Evolutionary conservation across 106 monocot species (phyloP).

Genomic region (Acanthochlamys bracteata): DNA sequence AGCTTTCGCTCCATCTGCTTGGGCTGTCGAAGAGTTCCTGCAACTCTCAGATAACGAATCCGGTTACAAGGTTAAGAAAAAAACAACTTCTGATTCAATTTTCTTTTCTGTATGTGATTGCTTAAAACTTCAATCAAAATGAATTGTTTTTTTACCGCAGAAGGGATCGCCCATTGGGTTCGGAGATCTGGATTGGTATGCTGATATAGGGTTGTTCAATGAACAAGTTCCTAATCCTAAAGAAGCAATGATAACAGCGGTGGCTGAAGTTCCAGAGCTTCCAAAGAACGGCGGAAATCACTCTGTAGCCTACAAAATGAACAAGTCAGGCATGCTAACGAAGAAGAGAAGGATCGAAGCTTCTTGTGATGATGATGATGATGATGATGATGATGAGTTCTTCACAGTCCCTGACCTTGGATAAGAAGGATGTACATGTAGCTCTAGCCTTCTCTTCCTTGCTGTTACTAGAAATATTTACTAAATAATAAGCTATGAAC

Average conservation of each 20-base stretch:
- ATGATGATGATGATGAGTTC: too few species aligned
- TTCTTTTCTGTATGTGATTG: not conserved
- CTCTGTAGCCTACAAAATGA: conserved; percentile 23
- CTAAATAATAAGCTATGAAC: too few species aligned
- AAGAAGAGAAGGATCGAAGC: conserved; percentile 68
- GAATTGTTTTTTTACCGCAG: conserved; percentile 13
- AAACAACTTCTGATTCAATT: not conserved
- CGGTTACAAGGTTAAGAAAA: conserved; percentile 42
- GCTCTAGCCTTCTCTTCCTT: not conserved
- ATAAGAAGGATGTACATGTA: conserved; percentile 8
- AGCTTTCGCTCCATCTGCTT: conserved; percentile 17
- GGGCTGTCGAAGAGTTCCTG: conserved; percentile 83
- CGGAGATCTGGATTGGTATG: conserved; percentile 72
- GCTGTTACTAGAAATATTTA: too few species aligned
- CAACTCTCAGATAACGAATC: conserved; percentile 81
- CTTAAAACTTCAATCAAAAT: not conserved
- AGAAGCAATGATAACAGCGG: conserved; percentile 3
- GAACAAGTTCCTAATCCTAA: conserved; percentile 18
- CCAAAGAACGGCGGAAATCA: conserved; percentile 12
- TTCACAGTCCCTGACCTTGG: conserved; percentile 93
- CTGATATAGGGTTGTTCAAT: conserved; percentile 50
- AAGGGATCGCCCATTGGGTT: conserved; percentile 43
- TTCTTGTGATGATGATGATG: conserved; percentile 29
- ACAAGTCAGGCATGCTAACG: conserved; percentile 12
- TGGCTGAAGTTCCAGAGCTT: conserved; percentile 72